Evolutionary conservation across 148 eudicot species (phyloP), one percentile per base, ranked within the genome.

Genomic region (Gaultheria prostrata): DNA sequence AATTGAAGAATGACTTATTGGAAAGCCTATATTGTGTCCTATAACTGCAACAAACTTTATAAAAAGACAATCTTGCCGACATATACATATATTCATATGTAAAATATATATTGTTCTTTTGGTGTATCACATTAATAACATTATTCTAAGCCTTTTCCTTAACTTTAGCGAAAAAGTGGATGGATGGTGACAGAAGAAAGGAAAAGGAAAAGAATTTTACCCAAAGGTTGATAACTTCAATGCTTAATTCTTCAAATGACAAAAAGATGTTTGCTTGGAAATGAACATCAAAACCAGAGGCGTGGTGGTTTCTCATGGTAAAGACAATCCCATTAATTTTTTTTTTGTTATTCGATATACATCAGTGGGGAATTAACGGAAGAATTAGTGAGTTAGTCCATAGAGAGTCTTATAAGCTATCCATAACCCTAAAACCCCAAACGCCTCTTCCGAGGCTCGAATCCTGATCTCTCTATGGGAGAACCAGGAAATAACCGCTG

Each of bases 101-200:
- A 8, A 24, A 26, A 28, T 33, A 18, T 33, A 33, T 71, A 33
- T 33, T 35, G 2, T 5, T 6, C 11, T 72, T 72, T 72, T 18
- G 8, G 48, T 33, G 76, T 17, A 33, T 35, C 45, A 15, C 43
- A 70, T 9, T 28, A 67, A 33, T 35, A 21, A 15, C 43, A 70
- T 9, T 28, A 67, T 67, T 67, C 15, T 12, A 28, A 28, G 17
- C 12, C 71, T 67, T 67, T 70, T 20, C 48, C 45, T 72, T 7
- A 35, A 17, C 48, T 39, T 80, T 45, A 43, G 35, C 51, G 14
- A 80, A 43, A 80, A 61, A n/a, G 61, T 43, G 82, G 10, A 61
- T 0, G 50, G 73, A 80, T 80, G 72, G 82, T 63, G 82, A 63
- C n/a, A 30, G 46, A 33, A 20, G n/a, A 61, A 45, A 43, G 26